Evolutionary conservation across 179 eudicot species (phyloP).

Genomic region (Sideroxylon spinosum): DNA sequence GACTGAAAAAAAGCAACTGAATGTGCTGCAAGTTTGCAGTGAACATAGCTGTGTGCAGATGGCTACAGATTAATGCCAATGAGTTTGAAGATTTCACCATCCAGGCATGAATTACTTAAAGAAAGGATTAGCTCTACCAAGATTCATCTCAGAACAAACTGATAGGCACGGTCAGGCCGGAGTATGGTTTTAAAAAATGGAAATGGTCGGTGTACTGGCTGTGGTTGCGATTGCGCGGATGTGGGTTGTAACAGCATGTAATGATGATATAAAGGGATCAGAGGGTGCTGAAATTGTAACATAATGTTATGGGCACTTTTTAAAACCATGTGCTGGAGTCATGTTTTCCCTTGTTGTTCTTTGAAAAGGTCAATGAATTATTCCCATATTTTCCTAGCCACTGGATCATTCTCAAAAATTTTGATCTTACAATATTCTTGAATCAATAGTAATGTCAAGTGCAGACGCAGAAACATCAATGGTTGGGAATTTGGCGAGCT

Average conservation of each 20-base stretch:
- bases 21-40: not conserved
- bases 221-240: no score
- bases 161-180: not conserved
- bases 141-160: not conserved
- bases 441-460: not conserved
- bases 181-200: no score
- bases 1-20: not conserved
- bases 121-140: not conserved
- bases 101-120: not conserved
- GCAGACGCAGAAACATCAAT: no score
- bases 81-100: not conserved
- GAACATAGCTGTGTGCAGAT: not conserved
- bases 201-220: no score
- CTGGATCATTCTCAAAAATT: not conserved
- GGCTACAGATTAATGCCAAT: not conserved
- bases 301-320: no score
- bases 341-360: not conserved
- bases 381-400: not conserved
- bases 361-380: not conserved
- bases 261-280: no score
- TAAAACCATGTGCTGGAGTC: not conserved
- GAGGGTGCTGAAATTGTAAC: no score
- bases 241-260: no score
- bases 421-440: not conserved
- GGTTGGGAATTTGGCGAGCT: no score